Evolutionary conservation across 495 filamentous ascomycete genomes (phyloP).

Genomic region (Chaetomium tenue): DNA sequence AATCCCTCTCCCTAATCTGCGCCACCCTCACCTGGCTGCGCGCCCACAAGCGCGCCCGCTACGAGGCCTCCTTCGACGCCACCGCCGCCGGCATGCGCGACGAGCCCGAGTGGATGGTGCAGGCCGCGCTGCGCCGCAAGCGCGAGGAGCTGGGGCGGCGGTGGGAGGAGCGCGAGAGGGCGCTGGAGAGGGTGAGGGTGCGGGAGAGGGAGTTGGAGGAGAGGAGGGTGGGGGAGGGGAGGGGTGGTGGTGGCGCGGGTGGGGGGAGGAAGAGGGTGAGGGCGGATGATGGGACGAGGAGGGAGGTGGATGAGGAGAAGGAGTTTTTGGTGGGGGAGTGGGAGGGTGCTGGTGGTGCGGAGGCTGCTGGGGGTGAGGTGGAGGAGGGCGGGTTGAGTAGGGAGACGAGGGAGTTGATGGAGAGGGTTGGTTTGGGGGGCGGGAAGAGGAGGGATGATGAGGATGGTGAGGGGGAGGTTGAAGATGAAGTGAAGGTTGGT

Average conservation of each 20-base stretch:
- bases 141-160: constrained; percentile 62
- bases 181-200: constrained; percentile 63
- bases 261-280: constrained; percentile 31
- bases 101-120: constrained; percentile 87
- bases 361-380: constrained; percentile 27
- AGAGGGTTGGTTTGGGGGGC: constrained; percentile 48
- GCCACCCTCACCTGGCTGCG: constrained; percentile 90
- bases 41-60: constrained; percentile 67
- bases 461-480: constrained; percentile 49
- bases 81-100: constrained; percentile 54
- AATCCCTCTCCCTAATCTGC: constrained; percentile 95
- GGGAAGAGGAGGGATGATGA: constrained; percentile 43
- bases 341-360: constrained; percentile 65
- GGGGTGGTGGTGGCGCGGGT: not conserved
- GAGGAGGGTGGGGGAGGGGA: constrained; percentile 27
- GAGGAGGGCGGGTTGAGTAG: constrained; percentile 54
- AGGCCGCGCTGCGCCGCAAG: constrained; percentile 66
- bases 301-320: constrained; percentile 58
- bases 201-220: constrained; percentile 62
- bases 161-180: constrained; percentile 68
- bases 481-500: constrained; percentile 61
- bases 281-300: constrained; percentile 29
- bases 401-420: constrained; percentile 63
- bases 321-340: constrained; percentile 79
- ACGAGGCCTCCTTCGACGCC: constrained; percentile 50